These are phyloP conservation scores for Colletotrichum gloeosporioides DNA, from an alignment of 2,329 filamentous ascomycete species.

Conservation along the genomic window DNA sequence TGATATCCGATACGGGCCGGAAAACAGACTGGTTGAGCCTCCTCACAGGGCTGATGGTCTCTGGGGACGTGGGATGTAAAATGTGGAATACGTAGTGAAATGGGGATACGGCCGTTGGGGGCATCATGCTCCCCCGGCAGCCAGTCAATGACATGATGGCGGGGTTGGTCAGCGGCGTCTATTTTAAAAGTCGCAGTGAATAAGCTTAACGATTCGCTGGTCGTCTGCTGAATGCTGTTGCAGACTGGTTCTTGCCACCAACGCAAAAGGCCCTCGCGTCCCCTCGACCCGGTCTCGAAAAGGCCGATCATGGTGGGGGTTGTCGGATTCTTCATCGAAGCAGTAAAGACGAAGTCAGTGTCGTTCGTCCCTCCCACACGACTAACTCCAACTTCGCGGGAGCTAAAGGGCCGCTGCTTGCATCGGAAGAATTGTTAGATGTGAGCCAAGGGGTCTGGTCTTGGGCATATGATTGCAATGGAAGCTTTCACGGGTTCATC, in stretches of 20 bases:
- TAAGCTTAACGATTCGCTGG: not conserved
- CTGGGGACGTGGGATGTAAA: not conserved
- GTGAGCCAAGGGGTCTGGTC: not conserved
- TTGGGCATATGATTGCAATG: not conserved
- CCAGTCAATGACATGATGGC: not conserved
- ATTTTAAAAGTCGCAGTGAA: not conserved
- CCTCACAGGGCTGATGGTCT: not conserved
- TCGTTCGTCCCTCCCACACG: not conserved
- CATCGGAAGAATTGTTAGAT: not conserved
- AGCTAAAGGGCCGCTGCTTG: not conserved
- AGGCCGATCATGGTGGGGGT: not conserved
- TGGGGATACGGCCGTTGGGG: not conserved
- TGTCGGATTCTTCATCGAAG: not conserved
- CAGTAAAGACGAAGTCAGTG: not conserved
- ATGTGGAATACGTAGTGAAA: not conserved
- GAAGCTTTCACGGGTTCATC: not conserved
- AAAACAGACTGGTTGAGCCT: not conserved
- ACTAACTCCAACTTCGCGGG: not conserved
- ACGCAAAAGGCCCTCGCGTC: not conserved
- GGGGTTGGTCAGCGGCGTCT: not conserved
- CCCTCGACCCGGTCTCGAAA: not conserved
- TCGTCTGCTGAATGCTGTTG: not conserved
- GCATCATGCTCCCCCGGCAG: not conserved
- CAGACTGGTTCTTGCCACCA: not conserved
- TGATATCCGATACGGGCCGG: not conserved